Conservation (phyloP, 2,329 filamentous ascomycete species). For the Fusarium brachygibbosum region DNA sequence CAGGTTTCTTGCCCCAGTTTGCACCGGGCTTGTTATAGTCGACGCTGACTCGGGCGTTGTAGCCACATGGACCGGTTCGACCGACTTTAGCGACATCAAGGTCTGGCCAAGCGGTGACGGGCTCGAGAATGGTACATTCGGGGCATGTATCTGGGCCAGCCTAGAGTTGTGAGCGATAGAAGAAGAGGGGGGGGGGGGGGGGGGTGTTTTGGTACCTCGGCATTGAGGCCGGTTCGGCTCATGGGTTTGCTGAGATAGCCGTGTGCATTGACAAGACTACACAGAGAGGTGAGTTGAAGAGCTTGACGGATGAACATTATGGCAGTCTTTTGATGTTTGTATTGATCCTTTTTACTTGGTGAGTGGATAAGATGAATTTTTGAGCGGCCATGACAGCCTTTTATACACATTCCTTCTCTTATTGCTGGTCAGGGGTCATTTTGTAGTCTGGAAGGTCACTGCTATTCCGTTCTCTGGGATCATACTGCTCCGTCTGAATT, state of each 20-base stretch:
- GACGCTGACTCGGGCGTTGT: constrained; percentile 65
- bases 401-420: not conserved
- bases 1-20: constrained; percentile 60
- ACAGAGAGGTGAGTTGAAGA: constrained; percentile 17
- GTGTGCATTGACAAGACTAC: constrained; percentile 8
- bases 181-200: accelerated
- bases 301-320: not conserved
- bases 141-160: constrained; percentile 65
- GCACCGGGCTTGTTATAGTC: constrained; percentile 65
- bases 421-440: accelerated
- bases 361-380: accelerated
- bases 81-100: constrained; percentile 61
- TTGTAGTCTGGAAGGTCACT: accelerated
- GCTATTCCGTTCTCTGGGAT: too few relatives aligned
- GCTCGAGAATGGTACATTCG: constrained; percentile 68
- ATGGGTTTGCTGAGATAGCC: constrained; percentile 39
- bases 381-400: not conserved
- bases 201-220: constrained; percentile 1
- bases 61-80: constrained; percentile 65
- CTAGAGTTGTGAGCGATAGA: constrained; percentile 46
- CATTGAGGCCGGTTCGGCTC: constrained; percentile 39
- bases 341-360: accelerated
- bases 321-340: not conserved
- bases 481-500: not conserved
- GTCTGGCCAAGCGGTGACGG: constrained; percentile 64